These are phyloP conservation scores for Pterocarpus santalinus DNA, from an alignment of 306 rosid species.

Conservation along the genomic window DNA sequence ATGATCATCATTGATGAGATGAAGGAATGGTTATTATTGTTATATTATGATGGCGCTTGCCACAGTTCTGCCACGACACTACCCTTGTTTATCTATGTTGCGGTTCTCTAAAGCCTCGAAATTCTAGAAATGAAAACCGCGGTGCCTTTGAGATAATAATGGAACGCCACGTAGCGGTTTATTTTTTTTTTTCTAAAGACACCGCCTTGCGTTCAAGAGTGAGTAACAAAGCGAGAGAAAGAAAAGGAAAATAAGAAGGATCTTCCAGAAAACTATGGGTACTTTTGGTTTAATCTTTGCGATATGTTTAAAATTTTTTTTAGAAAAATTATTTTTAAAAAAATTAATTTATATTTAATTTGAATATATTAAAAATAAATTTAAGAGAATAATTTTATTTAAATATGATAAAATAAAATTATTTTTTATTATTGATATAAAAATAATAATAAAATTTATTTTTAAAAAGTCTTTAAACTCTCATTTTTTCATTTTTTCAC, in stretches of 20 bases:
- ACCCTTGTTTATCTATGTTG: background rate
- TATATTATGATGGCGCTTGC: conserved; percentile 19
- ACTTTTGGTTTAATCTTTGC: background rate
- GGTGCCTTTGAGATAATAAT: background rate
- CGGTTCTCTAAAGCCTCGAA: conserved; percentile 5
- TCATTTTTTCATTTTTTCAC: too few species aligned
- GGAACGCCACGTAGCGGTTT: conserved; percentile 35
- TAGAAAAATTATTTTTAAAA: too few species aligned
- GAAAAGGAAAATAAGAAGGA: conserved; percentile 33
- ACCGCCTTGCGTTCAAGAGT: conserved; percentile 30
- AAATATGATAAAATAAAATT: too few species aligned
- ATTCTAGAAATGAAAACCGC: conserved; percentile 10
- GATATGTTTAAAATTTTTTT: too few species aligned
- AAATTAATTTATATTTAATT: too few species aligned
- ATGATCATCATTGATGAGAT: conserved; percentile 18
- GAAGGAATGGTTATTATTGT: background rate
- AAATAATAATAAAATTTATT: too few species aligned
- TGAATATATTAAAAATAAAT: too few species aligned
- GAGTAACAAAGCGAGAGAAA: background rate
- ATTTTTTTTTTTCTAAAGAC: background rate
- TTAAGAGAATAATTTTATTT: too few species aligned
- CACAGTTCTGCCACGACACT: conserved; percentile 4
- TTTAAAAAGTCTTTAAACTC: too few species aligned
- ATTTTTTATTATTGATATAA: too few species aligned
- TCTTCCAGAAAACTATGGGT: background rate